Base-by-base conservation (phyloP, 352 stramenopile genomes). In the Phytophthora capsici region DNA sequence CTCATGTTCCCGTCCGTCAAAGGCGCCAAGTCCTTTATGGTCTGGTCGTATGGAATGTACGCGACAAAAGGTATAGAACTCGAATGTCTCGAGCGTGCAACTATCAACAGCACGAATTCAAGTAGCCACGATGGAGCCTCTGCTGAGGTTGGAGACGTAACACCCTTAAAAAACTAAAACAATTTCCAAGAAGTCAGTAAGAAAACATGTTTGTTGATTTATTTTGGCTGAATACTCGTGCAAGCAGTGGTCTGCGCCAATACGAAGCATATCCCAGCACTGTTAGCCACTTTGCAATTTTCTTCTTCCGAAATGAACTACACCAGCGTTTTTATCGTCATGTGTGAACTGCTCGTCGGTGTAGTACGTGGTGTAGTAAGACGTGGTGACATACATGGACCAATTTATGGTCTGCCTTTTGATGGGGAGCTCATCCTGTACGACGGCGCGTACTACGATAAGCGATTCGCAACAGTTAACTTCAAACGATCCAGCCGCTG, bases 21-120 rank as follows among this genome's bases (percentile, higher is more conserved):
- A 20, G 62, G 62, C 14, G 54, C 62, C 8, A 70, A 65, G 14
- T 70, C 62, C 17, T 70, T 70, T 23, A 65, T 70, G 62, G 54
- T 70, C 9, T 70, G 62, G 62, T 34, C 45, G 16, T 8, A 65
- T 22, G 62, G 46, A 12, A 65, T 60, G 23, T 70, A 70, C 25
- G 46, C 54, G 6, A 65, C 62, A 7, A 57, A 53, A 13, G 62
- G 62, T 6, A 46, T 69, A 5, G 43, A 57, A 2, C 7, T 51
- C 16, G 54, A 65, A 49, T 69, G 62, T 25, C 2, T 40, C 12
- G 62, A 69, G 19, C 46, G 62, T 41, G 32, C 54, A 9, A 22
- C 4, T 20, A 10, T 65, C 3, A 65, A 60, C 9, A 10, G n/a
- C 2, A 51, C 44, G 16, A 64, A 57, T 13, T 34, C 28, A 34